Percentiles rank a stretch among this genome's conserved stretches.
These are phyloP conservation scores for Saccharata proteae DNA, from an alignment of 2,329 filamentous ascomycete species.

Conservation along the genomic window DNA sequence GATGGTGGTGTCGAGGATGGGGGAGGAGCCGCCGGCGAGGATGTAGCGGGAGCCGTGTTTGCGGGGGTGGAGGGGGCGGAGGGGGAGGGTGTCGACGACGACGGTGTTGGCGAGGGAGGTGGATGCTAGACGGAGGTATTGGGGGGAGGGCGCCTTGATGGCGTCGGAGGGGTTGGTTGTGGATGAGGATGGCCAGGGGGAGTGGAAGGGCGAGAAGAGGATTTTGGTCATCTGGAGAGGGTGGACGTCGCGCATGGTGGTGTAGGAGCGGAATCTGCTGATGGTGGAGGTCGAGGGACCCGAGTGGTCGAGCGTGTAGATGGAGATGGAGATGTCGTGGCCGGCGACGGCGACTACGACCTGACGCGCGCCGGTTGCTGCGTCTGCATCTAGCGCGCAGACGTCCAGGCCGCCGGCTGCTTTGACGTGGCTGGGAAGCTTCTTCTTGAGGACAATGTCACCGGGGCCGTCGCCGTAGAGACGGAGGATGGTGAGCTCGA, in stretches of 20 bases:
- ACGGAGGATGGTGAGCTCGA: slow-evolving; percentile 44
- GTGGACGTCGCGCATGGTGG: slow-evolving; percentile 43
- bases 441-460: slow-evolving; percentile 38
- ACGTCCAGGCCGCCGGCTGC: slow-evolving; percentile 71
- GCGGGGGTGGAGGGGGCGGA: slow-evolving; percentile 39
- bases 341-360: slow-evolving; percentile 70
- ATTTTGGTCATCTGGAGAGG: slow-evolving; percentile 46
- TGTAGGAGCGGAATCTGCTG: slow-evolving; percentile 37
- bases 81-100: slow-evolving; percentile 66
- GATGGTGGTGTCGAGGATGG: slow-evolving; percentile 38
- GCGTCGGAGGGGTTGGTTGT: slow-evolving; percentile 10
- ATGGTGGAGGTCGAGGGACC: slow-evolving; percentile 31
- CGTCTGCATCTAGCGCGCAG: slow-evolving; percentile 48
- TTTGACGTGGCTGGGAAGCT: slow-evolving; percentile 55
- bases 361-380: slow-evolving; percentile 53
- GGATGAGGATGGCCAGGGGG: slow-evolving; percentile 18
- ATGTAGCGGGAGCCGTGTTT: slow-evolving; percentile 51
- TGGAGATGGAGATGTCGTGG: slow-evolving; percentile 63
- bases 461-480: slow-evolving; percentile 48
- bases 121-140: slow-evolving; percentile 65
- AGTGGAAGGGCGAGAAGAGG: slow-evolving; percentile 33
- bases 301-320: slow-evolving; percentile 68
- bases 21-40: slow-evolving; percentile 34
- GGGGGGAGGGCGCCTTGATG: slow-evolving; percentile 27
- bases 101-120: slow-evolving; percentile 71